Evolutionary conservation across 306 rosid genomes (phyloP).

Genomic region (Vigna radiata): DNA sequence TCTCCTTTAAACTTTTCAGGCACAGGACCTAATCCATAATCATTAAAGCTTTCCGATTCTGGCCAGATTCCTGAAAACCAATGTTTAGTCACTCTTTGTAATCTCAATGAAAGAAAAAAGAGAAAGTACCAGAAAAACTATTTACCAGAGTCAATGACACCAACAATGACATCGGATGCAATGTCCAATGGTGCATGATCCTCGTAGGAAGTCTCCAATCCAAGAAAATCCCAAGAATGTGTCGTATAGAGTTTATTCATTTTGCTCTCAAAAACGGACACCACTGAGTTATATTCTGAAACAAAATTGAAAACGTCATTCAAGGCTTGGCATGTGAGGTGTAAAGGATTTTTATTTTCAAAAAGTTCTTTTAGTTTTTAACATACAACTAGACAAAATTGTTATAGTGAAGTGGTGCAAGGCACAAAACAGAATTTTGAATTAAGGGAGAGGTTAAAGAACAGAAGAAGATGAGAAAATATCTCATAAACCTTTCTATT

Average conservation of each 20-base stretch:
- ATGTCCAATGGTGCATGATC: conserved; percentile 41
- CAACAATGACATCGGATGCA: conserved; percentile 61
- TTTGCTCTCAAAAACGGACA: conserved; percentile 76
- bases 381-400: too few relatives aligned
- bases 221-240: conserved; percentile 77
- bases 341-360: too few relatives aligned
- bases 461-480: too few relatives aligned
- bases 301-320: conserved; percentile 11
- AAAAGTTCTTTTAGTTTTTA: too few relatives aligned
- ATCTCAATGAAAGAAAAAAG: conserved; percentile 5
- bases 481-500: too few relatives aligned
- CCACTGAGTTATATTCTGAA: conserved; percentile 57
- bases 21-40: conserved; percentile 70
- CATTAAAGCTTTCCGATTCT: conserved; percentile 72
- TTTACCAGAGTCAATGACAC: conserved; percentile 75
- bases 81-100: not conserved
- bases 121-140: conserved; percentile 2
- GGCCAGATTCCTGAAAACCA: conserved; percentile 73
- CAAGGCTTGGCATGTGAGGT: too few relatives aligned
- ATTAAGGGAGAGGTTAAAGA: too few relatives aligned
- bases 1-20: conserved; percentile 71
- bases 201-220: conserved; percentile 48
- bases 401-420: too few relatives aligned
- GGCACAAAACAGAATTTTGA: too few relatives aligned
- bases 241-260: conserved; percentile 63